Base-by-base conservation (phyloP, 495 filamentous ascomycete species). In the Corynascus novoguineensis region DNA sequence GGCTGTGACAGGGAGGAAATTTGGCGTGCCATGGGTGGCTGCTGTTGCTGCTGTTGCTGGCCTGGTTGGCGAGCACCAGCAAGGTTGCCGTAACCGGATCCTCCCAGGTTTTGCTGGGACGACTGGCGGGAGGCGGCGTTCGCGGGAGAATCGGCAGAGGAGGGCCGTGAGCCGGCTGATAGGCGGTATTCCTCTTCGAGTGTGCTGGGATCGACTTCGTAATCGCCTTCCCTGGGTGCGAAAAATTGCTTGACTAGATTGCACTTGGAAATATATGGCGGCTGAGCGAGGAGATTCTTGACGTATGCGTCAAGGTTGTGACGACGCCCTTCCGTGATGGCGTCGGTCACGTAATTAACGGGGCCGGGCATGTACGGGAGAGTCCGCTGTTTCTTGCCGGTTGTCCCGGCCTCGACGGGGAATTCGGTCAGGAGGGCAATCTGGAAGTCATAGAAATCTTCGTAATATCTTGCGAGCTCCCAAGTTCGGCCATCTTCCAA, bases 361-460 rank as follows among this genome's bases (percentile, higher is more conserved):
- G 93, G 93, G 10, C 93, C 93, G 19, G 93, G 93, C 93, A 98
- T 98, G 71, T 92, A 98, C n/a, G 93, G 93, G 7, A 98, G 70
- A 15, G 87, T 88, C 29, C 93, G 84, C 51, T 86, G 83, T 60
- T 85, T 84, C 38, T 82, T 81, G 47, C 83, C 83, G 51, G 88
- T 87, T 27, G 87, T 87, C 22, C 93, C 92, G 27, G 93, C 92
- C 66, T 97, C 95, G 15, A 88, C 84, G 34, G 93, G 92, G 67
- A 96, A 97, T 62, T 95, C 89, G 38, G 89, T 92, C 42, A 98
- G 78, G 6, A 98, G 86, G 17, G 88, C 86, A 68, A 97, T 97
- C 70, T 98, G 93, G 72, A 97, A 95, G 67, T 97, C 93, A 71
- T 97, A 98, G 68, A 98, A 98, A 69, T 98, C 95, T 67, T 96